Percentiles rank a stretch among this genome's conserved stretches.
These are phyloP conservation scores for Brettanomyces bruxellensis DNA, from an alignment of 805 yeast genomes.

Conservation along the genomic window DNA sequence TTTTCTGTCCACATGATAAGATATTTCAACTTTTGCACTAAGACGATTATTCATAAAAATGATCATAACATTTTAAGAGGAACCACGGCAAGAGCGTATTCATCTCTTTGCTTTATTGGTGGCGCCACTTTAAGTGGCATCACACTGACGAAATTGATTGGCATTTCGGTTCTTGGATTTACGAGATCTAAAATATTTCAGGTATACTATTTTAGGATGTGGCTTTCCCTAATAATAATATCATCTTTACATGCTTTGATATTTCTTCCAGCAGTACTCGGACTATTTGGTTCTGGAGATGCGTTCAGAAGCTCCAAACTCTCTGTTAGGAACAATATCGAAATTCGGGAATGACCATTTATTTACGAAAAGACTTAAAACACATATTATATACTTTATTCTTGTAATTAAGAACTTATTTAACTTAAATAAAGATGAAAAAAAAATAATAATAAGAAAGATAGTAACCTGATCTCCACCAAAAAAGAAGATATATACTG, in stretches of 20 bases:
- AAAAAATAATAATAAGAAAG: not conserved
- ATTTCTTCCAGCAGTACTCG: constrained; percentile 67
- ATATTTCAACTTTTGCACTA: constrained; percentile 44
- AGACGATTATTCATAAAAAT: constrained; percentile 1
- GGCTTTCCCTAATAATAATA: constrained; percentile 69
- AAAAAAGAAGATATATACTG: not conserved
- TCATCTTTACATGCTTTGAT: constrained; percentile 76
- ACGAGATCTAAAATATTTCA: constrained; percentile 84
- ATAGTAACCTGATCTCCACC: not conserved
- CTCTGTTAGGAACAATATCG: constrained; percentile 16
- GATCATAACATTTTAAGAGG: not conserved
- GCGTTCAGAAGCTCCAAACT: constrained; percentile 28
- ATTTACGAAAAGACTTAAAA: not conserved
- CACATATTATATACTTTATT: not conserved
- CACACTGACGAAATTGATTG: constrained; percentile 80
- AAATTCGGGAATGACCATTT: constrained; percentile 12
- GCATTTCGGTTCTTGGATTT: constrained; percentile 79
- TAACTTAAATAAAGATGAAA: not conserved
- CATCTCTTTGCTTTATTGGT: constrained; percentile 73
- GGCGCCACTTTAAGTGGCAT: constrained; percentile 88
- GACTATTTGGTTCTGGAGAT: constrained; percentile 48
- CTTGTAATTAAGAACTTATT: not conserved
- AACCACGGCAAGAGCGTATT: constrained; percentile 30
- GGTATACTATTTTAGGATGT: constrained; percentile 89
- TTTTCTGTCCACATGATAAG: constrained; percentile 83